Base-by-base conservation (phyloP, 139 green algal species). In the Microglena sp. region DNA sequence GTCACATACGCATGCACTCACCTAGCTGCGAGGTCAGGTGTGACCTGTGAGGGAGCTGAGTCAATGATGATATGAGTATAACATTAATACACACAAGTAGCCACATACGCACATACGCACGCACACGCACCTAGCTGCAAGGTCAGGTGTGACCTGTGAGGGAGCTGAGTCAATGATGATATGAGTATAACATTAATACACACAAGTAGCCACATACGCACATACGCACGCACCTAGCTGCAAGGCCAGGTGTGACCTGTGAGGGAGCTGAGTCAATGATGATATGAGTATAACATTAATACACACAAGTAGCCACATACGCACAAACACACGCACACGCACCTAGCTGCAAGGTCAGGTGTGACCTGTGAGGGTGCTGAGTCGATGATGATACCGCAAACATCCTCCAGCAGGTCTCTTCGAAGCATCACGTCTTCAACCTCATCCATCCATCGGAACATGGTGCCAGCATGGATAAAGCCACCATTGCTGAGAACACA, bases 361-460 rank as follows among this genome's bases (percentile, higher is more conserved):
- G 58, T 70, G 3, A 77, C 71, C 8, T 55, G 27, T 33, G 71
- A 60, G 0, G 71, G 71, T 15, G 35, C 60, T 2, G 60, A 70
- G 71, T 77, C 71, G n/a, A 77, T 55, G 44, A 77, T 77, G 60
- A 77, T 77, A 44, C 66, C 71, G 4, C n/a, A 35, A 33, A 76
- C 65, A 36, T 77, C 71, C 31, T 77, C 71, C 24, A 77, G 40
- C 53, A 77, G 53, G 71, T 72, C 67, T 30, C 62, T 35, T 35
- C 72, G 60, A 55, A 71, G 50, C 45, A 68, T 65, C 40, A 78
- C 55, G 40, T 78, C 72, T 62, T 78, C 72, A 44, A 78, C 66
- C 55, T 78, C 66, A 60, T 78, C 66, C 72, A 78, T 78, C 72
- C 72, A 78, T 1, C 67, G 61, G 66, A 66, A 78, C 72, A 78